These are phyloP conservation scores for Wilhelminamyces savonicus DNA, from an alignment of 805 yeast species.

Conservation along the genomic window DNA sequence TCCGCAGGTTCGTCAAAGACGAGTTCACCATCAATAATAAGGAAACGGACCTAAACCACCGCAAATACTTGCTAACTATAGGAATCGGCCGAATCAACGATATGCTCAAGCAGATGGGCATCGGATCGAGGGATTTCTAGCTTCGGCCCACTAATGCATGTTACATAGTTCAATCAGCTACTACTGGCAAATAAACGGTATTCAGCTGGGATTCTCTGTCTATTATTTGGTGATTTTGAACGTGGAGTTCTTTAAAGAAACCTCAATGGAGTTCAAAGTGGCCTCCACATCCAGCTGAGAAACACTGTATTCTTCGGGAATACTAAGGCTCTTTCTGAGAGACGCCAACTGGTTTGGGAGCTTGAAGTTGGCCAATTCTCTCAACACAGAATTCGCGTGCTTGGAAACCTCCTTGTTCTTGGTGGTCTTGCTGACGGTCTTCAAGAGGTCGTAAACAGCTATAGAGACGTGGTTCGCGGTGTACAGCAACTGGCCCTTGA, in stretches of 20 bases:
- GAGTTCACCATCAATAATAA: constrained; percentile 26
- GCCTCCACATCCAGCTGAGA: too few species aligned
- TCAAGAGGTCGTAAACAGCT: too few species aligned
- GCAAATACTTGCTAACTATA: constrained; percentile 30
- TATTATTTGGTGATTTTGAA: not conserved
- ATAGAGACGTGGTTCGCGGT: too few species aligned
- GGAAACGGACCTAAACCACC: constrained; percentile 25
- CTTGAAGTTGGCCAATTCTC: too few species aligned
- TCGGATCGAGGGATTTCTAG: constrained; percentile 4
- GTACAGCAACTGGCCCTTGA: constrained; percentile 19
- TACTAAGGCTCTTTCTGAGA: too few species aligned
- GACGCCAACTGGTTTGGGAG: too few species aligned
- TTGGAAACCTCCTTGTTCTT: not conserved
- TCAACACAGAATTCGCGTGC: too few species aligned
- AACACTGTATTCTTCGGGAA: too few species aligned
- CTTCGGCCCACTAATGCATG: not conserved
- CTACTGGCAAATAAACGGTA: not conserved
- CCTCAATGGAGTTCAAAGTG: constrained; percentile 1
- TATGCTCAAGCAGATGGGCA: constrained; percentile 17
- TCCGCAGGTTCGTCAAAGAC: constrained; percentile 22
- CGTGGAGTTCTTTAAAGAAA: not conserved
- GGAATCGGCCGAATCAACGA: constrained; percentile 24
- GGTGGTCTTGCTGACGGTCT: too few species aligned
- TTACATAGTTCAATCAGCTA: too few species aligned
- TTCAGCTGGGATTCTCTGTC: too few species aligned